Base-by-base conservation (phyloP, 2,329 filamentous ascomycete species). In the Colletotrichum tropicicola region DNA sequence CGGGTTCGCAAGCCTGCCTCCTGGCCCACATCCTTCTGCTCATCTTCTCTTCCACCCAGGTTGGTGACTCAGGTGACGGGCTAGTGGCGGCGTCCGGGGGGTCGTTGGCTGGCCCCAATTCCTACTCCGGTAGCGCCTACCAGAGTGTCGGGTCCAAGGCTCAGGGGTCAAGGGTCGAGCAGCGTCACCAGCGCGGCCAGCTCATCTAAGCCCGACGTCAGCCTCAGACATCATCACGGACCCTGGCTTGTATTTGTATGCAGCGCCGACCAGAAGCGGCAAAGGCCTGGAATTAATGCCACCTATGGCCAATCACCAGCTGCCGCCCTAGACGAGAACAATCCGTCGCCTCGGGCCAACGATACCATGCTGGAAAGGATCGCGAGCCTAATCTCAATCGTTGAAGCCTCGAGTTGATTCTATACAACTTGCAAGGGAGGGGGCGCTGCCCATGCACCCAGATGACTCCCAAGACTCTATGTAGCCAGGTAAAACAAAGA, bases 151-250 rank as follows among this genome's bases (percentile, higher is more conserved):
- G 61, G 61, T 65, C 49, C 19, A 15, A 25, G 57, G 59, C 49
- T 30, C 57, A 61, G 61, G 61, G 61, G 61, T 61, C 61, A 61
- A 65, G 61, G 61, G 44, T 65, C 49, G 61, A 65, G n/a, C 4
- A 49, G 48, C n/a, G 35, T 55, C 61, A 65, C 17, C 61, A 55
- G 41, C 41, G 43, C 48, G 43, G 57, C 48, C 57, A 61, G 28
- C 49, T 61, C 61, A 61, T 65, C 43, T 61, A 55, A 61, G 43
- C 57, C 57, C 60, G 43, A 61, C 57, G 44, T 65, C 61, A 65
- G 49, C 61, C 57, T 65, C 56, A 61, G 49, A 61, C 61, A 61
- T 30, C 27, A 51, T 21, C 35, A 49, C 61, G 49, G 61, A 55
- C 39, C 57, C 57, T 61, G 49, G 49, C 35, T 43, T 35, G 44